phyloP scores from a whole-genome alignment of 257 asterid species.

The Capsicum rhomboideum region DNA sequence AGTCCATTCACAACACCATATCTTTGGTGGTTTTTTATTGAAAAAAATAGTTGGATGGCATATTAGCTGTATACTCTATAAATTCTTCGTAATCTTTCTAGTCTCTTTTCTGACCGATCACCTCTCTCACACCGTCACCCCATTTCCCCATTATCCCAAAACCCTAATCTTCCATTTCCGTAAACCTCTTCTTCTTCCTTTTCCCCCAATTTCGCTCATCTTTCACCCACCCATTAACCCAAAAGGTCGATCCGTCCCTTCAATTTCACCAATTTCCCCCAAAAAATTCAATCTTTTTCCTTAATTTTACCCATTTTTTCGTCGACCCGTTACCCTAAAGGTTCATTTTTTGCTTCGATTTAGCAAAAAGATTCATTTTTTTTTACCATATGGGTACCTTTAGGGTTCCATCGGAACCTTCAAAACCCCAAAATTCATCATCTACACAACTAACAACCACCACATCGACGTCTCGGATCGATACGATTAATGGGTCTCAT shows the following conservation, averaged over 20 bases:
- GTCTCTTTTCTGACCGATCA: background rate
- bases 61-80: background rate
- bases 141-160: background rate
- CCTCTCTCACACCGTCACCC: background rate
- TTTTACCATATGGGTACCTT: slow-evolving; percentile 8
- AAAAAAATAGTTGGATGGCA: background rate
- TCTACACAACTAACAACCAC: slow-evolving; percentile 8
- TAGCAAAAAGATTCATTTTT: background rate
- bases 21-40: no score
- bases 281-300: background rate
- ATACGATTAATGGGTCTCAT: slow-evolving; percentile 6
- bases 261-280: background rate
- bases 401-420: slow-evolving; percentile 9
- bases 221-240: background rate
- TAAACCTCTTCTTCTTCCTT: background rate
- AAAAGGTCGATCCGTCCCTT: background rate
- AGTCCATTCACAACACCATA: no score
- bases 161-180: background rate
- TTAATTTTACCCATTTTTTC: background rate
- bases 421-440: slow-evolving; percentile 2
- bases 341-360: background rate
- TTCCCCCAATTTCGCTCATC: background rate
- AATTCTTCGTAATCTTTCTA: background rate
- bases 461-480: slow-evolving; percentile 6
- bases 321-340: background rate